phyloP scores from a whole-genome alignment of 2,329 filamentous ascomycete species.

The Diaporthe citri region DNA sequence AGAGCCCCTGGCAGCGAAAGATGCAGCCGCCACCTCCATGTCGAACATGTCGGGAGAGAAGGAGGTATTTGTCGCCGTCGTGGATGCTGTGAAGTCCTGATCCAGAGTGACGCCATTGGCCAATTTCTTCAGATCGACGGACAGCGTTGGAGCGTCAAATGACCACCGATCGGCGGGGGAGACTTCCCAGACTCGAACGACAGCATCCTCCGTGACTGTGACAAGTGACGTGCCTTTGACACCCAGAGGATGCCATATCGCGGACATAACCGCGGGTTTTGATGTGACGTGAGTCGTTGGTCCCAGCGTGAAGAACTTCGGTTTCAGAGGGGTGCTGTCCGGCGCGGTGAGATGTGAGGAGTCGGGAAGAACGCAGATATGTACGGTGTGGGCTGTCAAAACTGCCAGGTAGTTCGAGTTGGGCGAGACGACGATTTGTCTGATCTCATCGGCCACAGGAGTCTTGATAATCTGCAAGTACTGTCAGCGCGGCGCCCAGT shows the following conservation, averaged over 20 bases:
- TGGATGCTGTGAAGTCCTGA: conserved; percentile 85
- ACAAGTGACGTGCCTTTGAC: conserved; percentile 85
- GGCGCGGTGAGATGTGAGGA: conserved; percentile 78
- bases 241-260: conserved; percentile 92
- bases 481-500: conserved; percentile 28
- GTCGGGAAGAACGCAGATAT: conserved; percentile 88
- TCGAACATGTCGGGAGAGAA: conserved; percentile 93
- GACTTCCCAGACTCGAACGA: conserved; percentile 91
- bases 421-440: conserved; percentile 87
- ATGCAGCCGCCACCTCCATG: conserved; percentile 92
- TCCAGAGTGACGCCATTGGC: conserved; percentile 85
- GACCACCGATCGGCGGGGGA: conserved; percentile 87
- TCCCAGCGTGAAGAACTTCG: conserved; percentile 91
- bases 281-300: conserved; percentile 93
- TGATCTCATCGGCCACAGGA: conserved; percentile 84
- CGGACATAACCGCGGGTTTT: conserved; percentile 82
- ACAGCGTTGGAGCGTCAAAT: conserved; percentile 85
- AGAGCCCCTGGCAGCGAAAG: conserved; percentile 75
- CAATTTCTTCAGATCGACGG: conserved; percentile 90
- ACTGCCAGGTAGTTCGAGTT: conserved; percentile 86
- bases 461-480: conserved; percentile 76
- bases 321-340: conserved; percentile 77
- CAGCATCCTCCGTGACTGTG: conserved; percentile 88
- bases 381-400: conserved; percentile 87
- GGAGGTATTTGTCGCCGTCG: conserved; percentile 78